Percentiles rank a stretch among this genome's conserved stretches.
Conservation (phyloP, 2,329 filamentous ascomycete genomes). For the Penicillium digitatum region DNA sequence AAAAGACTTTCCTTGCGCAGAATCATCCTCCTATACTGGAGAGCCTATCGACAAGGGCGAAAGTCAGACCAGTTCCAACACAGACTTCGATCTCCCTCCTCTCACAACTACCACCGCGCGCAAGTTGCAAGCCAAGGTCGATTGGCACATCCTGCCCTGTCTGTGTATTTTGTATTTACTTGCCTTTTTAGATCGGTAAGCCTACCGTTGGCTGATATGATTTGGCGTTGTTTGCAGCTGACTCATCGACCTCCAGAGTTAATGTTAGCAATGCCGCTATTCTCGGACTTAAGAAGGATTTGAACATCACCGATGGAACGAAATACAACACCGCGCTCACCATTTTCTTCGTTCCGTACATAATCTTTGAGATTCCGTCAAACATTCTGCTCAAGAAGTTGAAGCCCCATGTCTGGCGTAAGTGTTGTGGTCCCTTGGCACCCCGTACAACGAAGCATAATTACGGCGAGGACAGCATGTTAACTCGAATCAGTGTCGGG, state of each 20-base stretch:
- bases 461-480: background rate
- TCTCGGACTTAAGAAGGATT: conserved; percentile 61
- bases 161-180: conserved; percentile 68
- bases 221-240: background rate
- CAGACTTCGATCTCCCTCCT: conserved; percentile 25
- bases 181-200: conserved; percentile 59
- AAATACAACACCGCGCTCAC: conserved; percentile 73
- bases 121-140: conserved; percentile 65
- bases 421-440: conserved; percentile 15
- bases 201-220: background rate
- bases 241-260: conserved; percentile 47
- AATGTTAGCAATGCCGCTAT: conserved; percentile 75
- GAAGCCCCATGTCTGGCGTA: conserved; percentile 63
- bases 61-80: conserved; percentile 15
- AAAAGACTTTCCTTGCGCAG: background rate
- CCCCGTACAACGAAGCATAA: background rate
- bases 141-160: conserved; percentile 67
- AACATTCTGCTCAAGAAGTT: conserved; percentile 68
- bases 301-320: conserved; percentile 51
- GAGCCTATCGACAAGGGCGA: conserved; percentile 19
- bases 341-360: conserved; percentile 78
- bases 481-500: conserved; percentile 50
- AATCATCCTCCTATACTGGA: conserved; percentile 1
- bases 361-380: conserved; percentile 62
- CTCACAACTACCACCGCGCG: conserved; percentile 50